A percentile compares a stretch with the other conserved stretches of the same genome.
Conservation (phyloP, 1,284 basidiomycete genomes). For the Jaminaea rosea region DNA sequence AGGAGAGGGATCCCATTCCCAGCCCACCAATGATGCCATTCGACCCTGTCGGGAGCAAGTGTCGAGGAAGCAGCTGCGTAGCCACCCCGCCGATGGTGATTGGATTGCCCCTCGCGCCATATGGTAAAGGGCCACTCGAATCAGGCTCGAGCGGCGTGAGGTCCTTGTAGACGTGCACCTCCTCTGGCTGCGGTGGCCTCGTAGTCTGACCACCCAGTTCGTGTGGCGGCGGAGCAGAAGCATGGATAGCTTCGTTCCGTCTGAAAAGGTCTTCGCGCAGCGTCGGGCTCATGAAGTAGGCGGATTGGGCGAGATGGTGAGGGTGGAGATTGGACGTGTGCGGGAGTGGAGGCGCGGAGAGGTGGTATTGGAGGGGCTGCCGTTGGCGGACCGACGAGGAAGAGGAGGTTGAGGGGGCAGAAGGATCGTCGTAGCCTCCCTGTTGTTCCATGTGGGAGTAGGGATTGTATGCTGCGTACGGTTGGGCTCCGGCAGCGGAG, state of each 20-base stretch:
- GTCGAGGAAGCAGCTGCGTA: background rate
- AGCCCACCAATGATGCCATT: background rate
- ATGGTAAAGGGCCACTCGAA: background rate
- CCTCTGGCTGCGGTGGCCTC: slow-evolving; percentile 59
- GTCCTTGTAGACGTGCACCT: slow-evolving; percentile 83
- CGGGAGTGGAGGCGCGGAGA: slow-evolving; percentile 64
- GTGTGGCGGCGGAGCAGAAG: slow-evolving; percentile 39
- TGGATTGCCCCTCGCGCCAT: background rate
- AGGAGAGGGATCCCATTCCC: background rate
- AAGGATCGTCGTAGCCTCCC: slow-evolving; percentile 7
- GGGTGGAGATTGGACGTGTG: slow-evolving; percentile 52
- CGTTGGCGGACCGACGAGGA: background rate
- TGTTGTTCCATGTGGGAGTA: slow-evolving; percentile 38
- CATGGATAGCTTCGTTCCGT: slow-evolving; percentile 66
- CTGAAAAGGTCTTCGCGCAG: slow-evolving; percentile 71
- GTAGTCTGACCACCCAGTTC: slow-evolving; percentile 50
- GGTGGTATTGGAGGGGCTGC: slow-evolving; percentile 70
- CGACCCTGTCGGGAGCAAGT: background rate
- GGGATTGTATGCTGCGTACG: slow-evolving; percentile 20
- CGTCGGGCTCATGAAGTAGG: slow-evolving; percentile 62
- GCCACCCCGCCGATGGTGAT: background rate
- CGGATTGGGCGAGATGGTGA: slow-evolving; percentile 49
- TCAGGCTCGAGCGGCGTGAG: slow-evolving; percentile 64
- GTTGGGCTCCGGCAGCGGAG: slow-evolving; percentile 7
- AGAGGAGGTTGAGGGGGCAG: background rate